phyloP scores from a whole-genome alignment of 768 basidiomycete species.

The Gloeophyllum trabeum region DNA sequence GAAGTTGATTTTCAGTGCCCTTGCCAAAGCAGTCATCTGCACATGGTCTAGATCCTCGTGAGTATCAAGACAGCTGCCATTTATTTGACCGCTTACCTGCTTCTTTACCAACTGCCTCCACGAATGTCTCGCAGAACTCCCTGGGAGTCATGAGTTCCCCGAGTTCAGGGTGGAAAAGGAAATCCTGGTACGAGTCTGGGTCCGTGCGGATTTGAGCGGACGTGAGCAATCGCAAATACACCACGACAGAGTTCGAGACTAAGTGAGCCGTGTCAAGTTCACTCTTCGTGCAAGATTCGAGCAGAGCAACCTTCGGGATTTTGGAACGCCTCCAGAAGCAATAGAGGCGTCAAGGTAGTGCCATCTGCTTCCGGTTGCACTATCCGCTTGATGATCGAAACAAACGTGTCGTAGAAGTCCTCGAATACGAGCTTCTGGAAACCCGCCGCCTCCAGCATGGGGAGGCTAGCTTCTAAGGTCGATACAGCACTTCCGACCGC shows the following conservation, averaged over 20 bases:
- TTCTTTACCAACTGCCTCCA: slow-evolving; percentile 70
- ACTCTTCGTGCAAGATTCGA: neutral
- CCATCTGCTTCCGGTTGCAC: slow-evolving; percentile 24
- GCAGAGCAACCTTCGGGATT: slow-evolving; percentile 30
- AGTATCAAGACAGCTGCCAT: too few species aligned
- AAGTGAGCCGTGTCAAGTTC: neutral
- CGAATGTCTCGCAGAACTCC: slow-evolving; percentile 67
- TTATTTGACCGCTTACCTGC: slow-evolving; percentile 35
- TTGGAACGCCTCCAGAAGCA: slow-evolving; percentile 43
- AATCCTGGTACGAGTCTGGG: slow-evolving; percentile 49
- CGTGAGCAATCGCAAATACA: slow-evolving; percentile 74
- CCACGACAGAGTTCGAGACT: slow-evolving; percentile 68
- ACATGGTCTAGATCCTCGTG: slow-evolving; percentile 52
- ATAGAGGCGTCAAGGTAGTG: slow-evolving; percentile 20
- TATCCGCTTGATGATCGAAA: slow-evolving; percentile 35
- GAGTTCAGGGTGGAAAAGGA: slow-evolving; percentile 70
- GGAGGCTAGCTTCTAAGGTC: slow-evolving; percentile 34
- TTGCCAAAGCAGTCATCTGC: slow-evolving; percentile 68
- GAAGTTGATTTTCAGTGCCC: slow-evolving; percentile 55
- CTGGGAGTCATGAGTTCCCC: slow-evolving; percentile 41
- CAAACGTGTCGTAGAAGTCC: slow-evolving; percentile 64
- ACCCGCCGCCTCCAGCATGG: slow-evolving; percentile 40
- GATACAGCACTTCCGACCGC: slow-evolving; percentile 36
- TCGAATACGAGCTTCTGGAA: slow-evolving; percentile 63
- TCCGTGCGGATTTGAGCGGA: slow-evolving; percentile 71